Conservation (phyloP, 768 basidiomycete species). For the Hortiboletus campestris region DNA sequence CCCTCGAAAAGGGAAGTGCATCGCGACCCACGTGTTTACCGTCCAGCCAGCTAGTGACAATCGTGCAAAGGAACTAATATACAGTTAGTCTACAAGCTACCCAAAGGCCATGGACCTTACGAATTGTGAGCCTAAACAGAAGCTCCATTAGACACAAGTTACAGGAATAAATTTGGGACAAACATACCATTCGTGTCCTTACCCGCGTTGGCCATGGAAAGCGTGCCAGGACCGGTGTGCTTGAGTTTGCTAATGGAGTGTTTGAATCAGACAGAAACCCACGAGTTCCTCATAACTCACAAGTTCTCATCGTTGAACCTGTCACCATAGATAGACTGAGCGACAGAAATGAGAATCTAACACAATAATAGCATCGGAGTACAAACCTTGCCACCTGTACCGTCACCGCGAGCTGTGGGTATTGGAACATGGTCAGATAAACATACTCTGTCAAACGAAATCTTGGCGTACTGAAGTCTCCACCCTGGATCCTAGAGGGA, state of each 20-base stretch:
- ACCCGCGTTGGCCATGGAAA: conserved; percentile 95
- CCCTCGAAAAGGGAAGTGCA: background rate
- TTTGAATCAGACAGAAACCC: background rate
- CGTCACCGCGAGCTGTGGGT: conserved; percentile 71
- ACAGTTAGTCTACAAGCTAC: background rate
- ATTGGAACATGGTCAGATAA: conserved; percentile 11
- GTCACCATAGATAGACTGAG: conserved; percentile 85
- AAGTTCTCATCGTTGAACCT: conserved; percentile 96
- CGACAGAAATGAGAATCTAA: background rate
- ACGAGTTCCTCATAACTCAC: conserved; percentile 40
- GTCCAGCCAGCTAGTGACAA: conserved; percentile 86
- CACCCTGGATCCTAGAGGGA: conserved; percentile 85
- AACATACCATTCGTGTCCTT: conserved; percentile 85
- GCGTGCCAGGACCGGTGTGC: conserved; percentile 82
- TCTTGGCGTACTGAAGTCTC: conserved; percentile 84
- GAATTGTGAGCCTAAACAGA: conserved; percentile 73
- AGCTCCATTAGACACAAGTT: conserved; percentile 3
- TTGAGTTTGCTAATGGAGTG: conserved; percentile 74
- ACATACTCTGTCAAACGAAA: conserved; percentile 12
- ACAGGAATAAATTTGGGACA: background rate
- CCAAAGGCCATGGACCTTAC: conserved; percentile 41
- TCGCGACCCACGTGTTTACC: conserved; percentile 67
- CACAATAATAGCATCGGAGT: background rate
- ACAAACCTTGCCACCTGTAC: conserved; percentile 84
- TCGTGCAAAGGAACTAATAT: conserved; percentile 86